Conservation (phyloP, 1,284 basidiomycete genomes). For the Rhodotorula sp. region DNA sequence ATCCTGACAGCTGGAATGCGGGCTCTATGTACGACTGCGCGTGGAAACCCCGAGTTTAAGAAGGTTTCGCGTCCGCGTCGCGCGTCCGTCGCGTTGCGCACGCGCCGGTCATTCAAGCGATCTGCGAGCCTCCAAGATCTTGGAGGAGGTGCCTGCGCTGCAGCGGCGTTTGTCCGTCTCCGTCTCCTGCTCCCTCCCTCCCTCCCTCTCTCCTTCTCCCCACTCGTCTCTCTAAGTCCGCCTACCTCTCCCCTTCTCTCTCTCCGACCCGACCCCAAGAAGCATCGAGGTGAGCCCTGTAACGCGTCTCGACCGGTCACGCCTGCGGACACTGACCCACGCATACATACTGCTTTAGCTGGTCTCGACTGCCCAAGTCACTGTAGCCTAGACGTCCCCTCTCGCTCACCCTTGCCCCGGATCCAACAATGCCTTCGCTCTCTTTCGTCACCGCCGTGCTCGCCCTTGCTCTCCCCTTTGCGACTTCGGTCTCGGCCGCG, state of each 20-base stretch:
- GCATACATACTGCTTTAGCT: background rate
- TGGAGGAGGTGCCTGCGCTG: too few relatives aligned
- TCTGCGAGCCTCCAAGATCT: too few relatives aligned
- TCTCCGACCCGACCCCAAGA: background rate
- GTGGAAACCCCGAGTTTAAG: too few relatives aligned
- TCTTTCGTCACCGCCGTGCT: constrained; percentile 3
- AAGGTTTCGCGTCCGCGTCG: background rate
- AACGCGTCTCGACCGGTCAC: too few relatives aligned
- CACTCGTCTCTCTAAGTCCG: background rate
- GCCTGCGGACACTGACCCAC: background rate
- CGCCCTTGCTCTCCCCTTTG: constrained; percentile 6
- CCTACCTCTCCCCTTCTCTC: background rate
- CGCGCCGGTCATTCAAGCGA: too few relatives aligned
- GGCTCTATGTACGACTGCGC: too few relatives aligned
- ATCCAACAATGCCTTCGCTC: background rate
- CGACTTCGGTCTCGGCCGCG: background rate
- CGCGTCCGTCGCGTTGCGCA: background rate
- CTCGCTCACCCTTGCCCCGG: too few relatives aligned
- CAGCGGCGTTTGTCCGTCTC: background rate
- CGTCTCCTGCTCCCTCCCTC: background rate
- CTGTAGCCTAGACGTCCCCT: background rate
- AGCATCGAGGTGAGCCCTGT: background rate
- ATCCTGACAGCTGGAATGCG: too few relatives aligned
- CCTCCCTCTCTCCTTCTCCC: background rate
- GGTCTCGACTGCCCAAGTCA: constrained; percentile 11